Evolutionary conservation across 495 filamentous ascomycete species (phyloP).

Genomic region (Tuber brumale): DNA sequence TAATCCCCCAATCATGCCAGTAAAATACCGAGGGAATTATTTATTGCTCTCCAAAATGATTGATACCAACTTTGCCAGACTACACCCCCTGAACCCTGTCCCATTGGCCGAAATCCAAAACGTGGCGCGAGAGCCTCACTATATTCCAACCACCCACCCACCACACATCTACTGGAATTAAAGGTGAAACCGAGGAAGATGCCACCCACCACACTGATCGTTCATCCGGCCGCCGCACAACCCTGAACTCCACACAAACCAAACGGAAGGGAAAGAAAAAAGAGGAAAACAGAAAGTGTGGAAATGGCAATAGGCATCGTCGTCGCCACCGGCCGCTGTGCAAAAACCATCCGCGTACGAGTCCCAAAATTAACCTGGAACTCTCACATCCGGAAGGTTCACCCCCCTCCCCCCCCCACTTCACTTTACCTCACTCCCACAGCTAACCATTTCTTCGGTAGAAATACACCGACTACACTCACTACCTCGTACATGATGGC

Average conservation of each 20-base stretch:
- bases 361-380: constrained; percentile 22
- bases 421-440: no score
- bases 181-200: not conserved
- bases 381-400: constrained; percentile 24
- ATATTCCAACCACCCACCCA: not conserved
- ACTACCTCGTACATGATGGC: constrained; percentile 29
- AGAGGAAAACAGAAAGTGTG: not conserved
- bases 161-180: not conserved
- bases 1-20: not conserved
- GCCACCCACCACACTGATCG: not conserved
- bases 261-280: not conserved
- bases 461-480: constrained; percentile 13
- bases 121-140: constrained; percentile 2
- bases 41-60: not conserved
- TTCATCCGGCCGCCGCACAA: not conserved
- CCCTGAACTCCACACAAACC: not conserved
- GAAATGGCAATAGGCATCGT: constrained; percentile 28
- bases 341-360: constrained; percentile 32
- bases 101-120: not conserved
- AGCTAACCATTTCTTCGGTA: not conserved
- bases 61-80: not conserved
- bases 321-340: constrained; percentile 20
- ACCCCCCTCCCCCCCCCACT: not conserved
- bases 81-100: not conserved
- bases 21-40: not conserved